Conservation (phyloP, 305 asterid species). For the Plantago coronopus region DNA sequence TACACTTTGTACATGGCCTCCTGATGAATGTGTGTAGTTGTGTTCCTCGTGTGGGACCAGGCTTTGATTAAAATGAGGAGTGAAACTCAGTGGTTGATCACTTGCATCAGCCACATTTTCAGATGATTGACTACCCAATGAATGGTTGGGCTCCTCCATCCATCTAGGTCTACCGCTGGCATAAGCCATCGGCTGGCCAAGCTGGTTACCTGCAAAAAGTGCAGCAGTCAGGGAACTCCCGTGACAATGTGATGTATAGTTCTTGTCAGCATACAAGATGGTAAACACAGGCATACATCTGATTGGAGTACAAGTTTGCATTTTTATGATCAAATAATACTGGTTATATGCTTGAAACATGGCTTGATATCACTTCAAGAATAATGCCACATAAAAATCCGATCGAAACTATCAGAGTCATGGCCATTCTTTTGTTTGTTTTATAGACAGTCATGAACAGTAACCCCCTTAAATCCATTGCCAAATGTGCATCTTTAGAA, state of each 20-base stretch:
- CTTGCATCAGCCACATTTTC: conserved; percentile 47
- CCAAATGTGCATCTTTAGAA: not conserved
- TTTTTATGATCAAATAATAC: conserved; percentile 12
- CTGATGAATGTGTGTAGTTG: conserved; percentile 47
- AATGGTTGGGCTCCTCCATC: conserved; percentile 49
- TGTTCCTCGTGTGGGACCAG: conserved; percentile 43
- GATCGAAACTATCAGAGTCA: conserved; percentile 9
- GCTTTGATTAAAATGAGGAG: conserved; percentile 54
- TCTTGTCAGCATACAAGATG: conserved; percentile 4
- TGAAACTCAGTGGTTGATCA: conserved; percentile 63
- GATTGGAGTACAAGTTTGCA: not conserved
- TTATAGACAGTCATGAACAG: not conserved
- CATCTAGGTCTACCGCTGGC: conserved; percentile 40
- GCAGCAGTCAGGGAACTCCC: conserved; percentile 29
- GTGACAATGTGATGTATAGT: conserved; percentile 13
- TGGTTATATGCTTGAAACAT: conserved; percentile 15
- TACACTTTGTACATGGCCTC: conserved; percentile 40
- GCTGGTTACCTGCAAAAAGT: conserved; percentile 55
- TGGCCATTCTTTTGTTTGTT: not conserved
- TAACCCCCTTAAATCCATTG: conserved; percentile 7
- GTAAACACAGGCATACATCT: conserved; percentile 2
- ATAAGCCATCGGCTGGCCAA: conserved; percentile 39
- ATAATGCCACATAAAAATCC: conserved; percentile 15
- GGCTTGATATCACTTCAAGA: not conserved
- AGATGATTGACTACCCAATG: conserved; percentile 35